Base-by-base conservation (phyloP, 2,329 filamentous ascomycete species). In the Coccinonectria pachysandricola region DNA sequence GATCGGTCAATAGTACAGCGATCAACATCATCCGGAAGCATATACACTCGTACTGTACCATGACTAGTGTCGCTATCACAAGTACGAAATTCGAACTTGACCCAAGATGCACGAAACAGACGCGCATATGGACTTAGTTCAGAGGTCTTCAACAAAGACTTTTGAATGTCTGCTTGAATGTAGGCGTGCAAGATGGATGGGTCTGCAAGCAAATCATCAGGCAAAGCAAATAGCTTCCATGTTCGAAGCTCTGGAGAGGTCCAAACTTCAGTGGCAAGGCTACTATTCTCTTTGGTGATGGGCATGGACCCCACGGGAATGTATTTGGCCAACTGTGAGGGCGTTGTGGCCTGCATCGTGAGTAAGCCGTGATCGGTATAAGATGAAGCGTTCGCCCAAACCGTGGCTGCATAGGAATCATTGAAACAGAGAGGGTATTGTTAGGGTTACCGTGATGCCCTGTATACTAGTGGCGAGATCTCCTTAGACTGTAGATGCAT, bases 11-110 rank as follows among this genome's bases (percentile, higher is more conserved):
- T 56, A 4, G 51, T 48, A 2, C 57, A 47, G 15, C 71, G 64
- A 3, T 66, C 63, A 17, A 72, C 59, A 50, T 87, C 80, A 36
- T 80, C 72, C 3, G 78, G 75, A 3, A 82, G 61, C 4, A 80
- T 39, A 40, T 78, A 75, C 1, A 83, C 57, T 12, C 77, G 64
- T 6, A 72, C 19, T 5, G 57, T 43, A 11, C 49, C 53, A 5
- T 30, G 23, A 2, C 38, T 22, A 3, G 37, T 26, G 8, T 36
- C 23, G 5, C 42, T 30, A 2, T 30, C 10, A 20, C 37, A 42
- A 3, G 48, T 12, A 3, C 42, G 40, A 23, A 64, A 54, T n/a
- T 60, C 53, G 6, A 71, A 38, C 4, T 53, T 52, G 2, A 66
- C 52, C 66, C 65, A 71, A 11, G 38, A 32, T 1, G 46, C 45